phyloP scores from a whole-genome alignment of 495 filamentous ascomycete species.

The Cetradonia linearis region DNA sequence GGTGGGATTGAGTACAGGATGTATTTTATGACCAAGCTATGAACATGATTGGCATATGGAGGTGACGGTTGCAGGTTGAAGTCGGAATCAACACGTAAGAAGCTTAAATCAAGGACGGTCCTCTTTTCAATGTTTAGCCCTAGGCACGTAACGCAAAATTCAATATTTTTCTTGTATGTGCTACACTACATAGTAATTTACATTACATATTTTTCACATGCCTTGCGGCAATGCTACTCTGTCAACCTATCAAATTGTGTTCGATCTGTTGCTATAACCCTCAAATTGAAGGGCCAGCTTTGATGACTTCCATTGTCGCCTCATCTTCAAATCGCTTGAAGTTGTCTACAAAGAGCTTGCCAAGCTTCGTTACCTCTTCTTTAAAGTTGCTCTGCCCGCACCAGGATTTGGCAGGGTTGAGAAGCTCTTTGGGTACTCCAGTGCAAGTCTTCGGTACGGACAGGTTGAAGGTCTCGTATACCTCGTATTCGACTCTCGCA shows the following conservation, averaged over 20 bases:
- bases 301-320: constrained; percentile 69
- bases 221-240: constrained; percentile 5
- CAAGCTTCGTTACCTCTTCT: constrained; percentile 81
- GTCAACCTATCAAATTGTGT: background rate
- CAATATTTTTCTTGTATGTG: background rate
- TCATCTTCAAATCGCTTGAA: constrained; percentile 90
- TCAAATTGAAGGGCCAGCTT: constrained; percentile 40
- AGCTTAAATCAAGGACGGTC: background rate
- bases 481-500: constrained; percentile 84
- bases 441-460: constrained; percentile 77
- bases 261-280: background rate
- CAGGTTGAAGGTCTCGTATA: constrained; percentile 93
- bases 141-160: background rate
- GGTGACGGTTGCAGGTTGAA: background rate
- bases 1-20: background rate
- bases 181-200: background rate
- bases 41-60: background rate
- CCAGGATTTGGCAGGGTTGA: constrained; percentile 93
- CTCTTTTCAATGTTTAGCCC: background rate
- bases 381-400: constrained; percentile 68
- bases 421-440: constrained; percentile 76
- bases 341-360: constrained; percentile 81
- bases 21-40: background rate
- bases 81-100: background rate
- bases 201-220: background rate